phyloP scores from a whole-genome alignment of 176 grass and related monocot genomes.

The Thinopyrum elongatum region DNA sequence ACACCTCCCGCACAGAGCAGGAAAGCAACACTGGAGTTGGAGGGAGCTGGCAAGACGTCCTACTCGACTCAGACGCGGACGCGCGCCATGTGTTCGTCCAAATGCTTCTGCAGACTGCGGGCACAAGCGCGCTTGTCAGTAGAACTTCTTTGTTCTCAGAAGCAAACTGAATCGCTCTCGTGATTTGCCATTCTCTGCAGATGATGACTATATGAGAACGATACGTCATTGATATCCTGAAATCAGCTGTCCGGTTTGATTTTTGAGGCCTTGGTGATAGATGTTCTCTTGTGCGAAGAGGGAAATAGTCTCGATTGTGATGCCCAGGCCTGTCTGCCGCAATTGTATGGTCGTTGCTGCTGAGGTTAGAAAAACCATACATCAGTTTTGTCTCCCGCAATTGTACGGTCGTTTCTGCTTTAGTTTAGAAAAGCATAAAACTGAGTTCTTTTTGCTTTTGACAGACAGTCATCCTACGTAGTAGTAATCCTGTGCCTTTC shows the following conservation, averaged over 20 bases:
- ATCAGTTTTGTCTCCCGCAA: not conserved
- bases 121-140: not conserved
- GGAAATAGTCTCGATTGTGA: not conserved
- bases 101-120: slow-evolving; percentile 5
- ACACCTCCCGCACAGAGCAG: no score
- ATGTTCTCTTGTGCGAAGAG: not conserved
- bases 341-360: not conserved
- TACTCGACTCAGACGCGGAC: not conserved
- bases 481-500: not conserved
- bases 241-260: not conserved
- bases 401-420: not conserved
- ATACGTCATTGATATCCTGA: not conserved
- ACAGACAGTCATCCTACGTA: not conserved
- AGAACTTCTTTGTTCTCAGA: not conserved
- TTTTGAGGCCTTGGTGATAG: not conserved
- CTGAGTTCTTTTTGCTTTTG: not conserved
- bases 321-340: not conserved
- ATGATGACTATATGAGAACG: not conserved
- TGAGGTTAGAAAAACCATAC: not conserved
- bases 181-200: not conserved
- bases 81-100: slow-evolving; percentile 14
- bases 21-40: not conserved
- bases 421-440: not conserved
- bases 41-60: not conserved
- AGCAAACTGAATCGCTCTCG: not conserved